A percentile compares a stretch with the other conserved stretches of the same genome.
phyloP scores from a whole-genome alignment of 179 eudicot genomes.

The Dionaea muscipula region DNA sequence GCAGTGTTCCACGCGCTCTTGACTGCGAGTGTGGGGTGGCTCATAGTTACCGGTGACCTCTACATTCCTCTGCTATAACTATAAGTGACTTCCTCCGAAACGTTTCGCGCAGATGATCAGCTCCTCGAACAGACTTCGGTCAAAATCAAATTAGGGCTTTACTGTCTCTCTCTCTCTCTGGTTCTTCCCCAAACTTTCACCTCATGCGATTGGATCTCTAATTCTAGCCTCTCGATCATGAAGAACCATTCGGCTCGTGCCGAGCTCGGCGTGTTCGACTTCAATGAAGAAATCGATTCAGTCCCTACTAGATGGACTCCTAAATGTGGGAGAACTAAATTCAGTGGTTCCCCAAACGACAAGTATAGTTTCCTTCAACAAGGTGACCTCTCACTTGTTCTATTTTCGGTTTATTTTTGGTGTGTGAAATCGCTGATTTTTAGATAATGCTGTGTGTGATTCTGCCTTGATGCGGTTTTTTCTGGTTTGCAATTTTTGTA shows the following conservation, averaged over 20 bases:
- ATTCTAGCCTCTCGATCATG: neutral
- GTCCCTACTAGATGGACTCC: slow-evolving; percentile 8
- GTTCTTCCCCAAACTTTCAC: neutral
- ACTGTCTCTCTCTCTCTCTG: neutral
- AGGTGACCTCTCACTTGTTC: slow-evolving; percentile 13
- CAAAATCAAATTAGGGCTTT: neutral
- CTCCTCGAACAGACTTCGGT: neutral
- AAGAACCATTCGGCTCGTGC: neutral
- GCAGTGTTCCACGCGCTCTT: too few species aligned
- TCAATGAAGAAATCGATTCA: slow-evolving; percentile 26
- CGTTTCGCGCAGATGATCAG: slow-evolving; percentile 8
- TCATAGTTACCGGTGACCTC: too few species aligned
- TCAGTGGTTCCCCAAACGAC: slow-evolving; percentile 12
- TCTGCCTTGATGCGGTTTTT: neutral
- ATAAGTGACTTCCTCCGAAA: too few species aligned
- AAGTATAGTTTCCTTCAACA: slow-evolving; percentile 33
- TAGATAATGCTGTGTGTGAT: neutral
- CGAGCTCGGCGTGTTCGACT: slow-evolving; percentile 31
- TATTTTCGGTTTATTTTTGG: neutral
- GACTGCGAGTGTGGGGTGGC: too few species aligned
- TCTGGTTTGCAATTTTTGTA: neutral
- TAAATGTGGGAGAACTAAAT: slow-evolving; percentile 26
- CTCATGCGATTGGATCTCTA: slow-evolving; percentile 1
- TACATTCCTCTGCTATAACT: too few species aligned
- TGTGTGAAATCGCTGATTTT: neutral